Evolutionary conservation across 805 yeast species (phyloP).

Genomic region (Yamadazyma takamatsuzukensis): DNA sequence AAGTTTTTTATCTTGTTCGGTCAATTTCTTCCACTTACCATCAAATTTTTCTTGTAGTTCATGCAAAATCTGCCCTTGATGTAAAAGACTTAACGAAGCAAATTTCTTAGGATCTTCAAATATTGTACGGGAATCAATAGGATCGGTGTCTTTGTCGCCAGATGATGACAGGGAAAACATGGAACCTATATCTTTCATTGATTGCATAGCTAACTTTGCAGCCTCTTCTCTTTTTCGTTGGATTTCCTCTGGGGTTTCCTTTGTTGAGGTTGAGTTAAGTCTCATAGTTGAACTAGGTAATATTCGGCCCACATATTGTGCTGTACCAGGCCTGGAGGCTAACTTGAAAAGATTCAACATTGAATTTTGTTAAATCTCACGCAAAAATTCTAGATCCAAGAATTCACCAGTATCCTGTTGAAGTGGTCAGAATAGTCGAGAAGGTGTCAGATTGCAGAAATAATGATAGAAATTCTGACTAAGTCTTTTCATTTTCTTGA

Average conservation of each 20-base stretch:
- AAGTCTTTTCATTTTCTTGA: no score
- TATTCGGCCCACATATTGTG: no score
- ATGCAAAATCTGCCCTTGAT: constrained; percentile 54
- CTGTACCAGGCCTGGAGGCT: no score
- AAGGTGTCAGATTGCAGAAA: no score
- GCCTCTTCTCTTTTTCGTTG: constrained; percentile 27
- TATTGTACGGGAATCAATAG: constrained; percentile 44
- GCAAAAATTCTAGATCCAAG: no score
- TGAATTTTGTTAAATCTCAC: no score
- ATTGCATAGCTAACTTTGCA: constrained; percentile 35
- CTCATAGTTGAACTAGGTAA: no score
- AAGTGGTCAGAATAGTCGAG: no score
- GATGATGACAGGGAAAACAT: constrained; percentile 25
- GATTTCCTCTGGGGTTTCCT: constrained; percentile 8
- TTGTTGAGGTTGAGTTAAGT: constrained; percentile 1
- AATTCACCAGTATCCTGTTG: no score
- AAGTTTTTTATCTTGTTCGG: constrained; percentile 48
- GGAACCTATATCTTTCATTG: constrained; percentile 37
- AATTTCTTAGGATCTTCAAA: constrained; percentile 34
- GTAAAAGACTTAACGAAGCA: constrained; percentile 38
- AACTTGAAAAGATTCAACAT: no score
- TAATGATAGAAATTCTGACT: no score
- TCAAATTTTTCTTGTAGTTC: constrained; percentile 50
- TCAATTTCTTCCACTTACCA: constrained; percentile 53
- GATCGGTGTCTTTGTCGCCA: constrained; percentile 43